phyloP scores from a whole-genome alignment of 306 rosid species.

The Boehmeria nivea region DNA sequence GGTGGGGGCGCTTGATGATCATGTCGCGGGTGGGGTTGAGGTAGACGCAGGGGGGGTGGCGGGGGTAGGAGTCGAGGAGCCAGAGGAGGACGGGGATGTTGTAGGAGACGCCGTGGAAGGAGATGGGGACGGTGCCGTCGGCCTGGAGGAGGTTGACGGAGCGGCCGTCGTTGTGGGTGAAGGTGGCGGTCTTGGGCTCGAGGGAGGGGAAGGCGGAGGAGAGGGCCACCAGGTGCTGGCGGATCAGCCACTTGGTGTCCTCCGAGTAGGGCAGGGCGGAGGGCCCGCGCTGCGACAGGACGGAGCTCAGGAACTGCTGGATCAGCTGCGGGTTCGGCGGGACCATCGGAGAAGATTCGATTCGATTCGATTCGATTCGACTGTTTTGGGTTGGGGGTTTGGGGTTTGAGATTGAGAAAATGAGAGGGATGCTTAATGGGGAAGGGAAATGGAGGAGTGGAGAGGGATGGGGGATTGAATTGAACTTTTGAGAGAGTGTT shows the following conservation, averaged over 20 bases:
- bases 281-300: slow-evolving; percentile 97
- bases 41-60: slow-evolving; percentile 77
- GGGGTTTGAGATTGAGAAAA: no score
- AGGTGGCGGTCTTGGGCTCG: slow-evolving; percentile 76
- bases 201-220: slow-evolving; percentile 56
- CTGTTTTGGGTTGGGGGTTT: no score
- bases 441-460: no score
- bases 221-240: slow-evolving; percentile 71
- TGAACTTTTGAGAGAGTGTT: no score
- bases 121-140: slow-evolving; percentile 81
- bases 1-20: slow-evolving; percentile 85
- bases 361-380: background rate
- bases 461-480: no score
- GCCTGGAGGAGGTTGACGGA: slow-evolving; percentile 87
- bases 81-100: slow-evolving; percentile 85
- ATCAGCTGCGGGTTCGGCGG: slow-evolving; percentile 43
- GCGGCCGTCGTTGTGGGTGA: slow-evolving; percentile 94
- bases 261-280: slow-evolving; percentile 78
- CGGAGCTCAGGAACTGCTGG: slow-evolving; percentile 75
- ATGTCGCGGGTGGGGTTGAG: slow-evolving; percentile 93
- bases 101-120: slow-evolving; percentile 66
- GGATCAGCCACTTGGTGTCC: slow-evolving; percentile 87
- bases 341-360: slow-evolving; percentile 29
- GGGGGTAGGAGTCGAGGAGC: slow-evolving; percentile 94
- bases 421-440: no score